These are phyloP conservation scores for Microcyclospora tardicrescens DNA, from an alignment of 2,329 filamentous ascomycete genomes.

Conservation along the genomic window DNA sequence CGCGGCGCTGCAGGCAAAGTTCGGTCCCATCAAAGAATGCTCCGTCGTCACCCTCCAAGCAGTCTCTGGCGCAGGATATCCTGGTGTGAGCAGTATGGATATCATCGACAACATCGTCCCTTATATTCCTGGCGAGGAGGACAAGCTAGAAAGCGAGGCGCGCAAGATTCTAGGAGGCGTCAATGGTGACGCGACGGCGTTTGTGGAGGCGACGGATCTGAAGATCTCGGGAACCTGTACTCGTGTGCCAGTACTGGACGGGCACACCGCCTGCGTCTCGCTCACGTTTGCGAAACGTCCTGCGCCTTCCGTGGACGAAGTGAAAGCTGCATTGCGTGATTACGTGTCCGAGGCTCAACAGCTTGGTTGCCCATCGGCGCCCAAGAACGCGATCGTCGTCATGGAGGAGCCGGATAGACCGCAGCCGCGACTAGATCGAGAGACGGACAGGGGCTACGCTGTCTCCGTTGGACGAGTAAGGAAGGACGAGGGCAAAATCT, in stretches of 20 bases:
- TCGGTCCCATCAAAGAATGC: constrained; percentile 64
- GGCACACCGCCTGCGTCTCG: constrained; percentile 89
- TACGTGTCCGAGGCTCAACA: constrained; percentile 74
- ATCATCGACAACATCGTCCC: constrained; percentile 93
- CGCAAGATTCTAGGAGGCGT: constrained; percentile 81
- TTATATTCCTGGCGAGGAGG: constrained; percentile 85
- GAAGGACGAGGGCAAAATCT: constrained; percentile 75
- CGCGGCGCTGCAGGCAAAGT: constrained; percentile 72
- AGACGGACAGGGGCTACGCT: constrained; percentile 74
- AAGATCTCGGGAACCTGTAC: constrained; percentile 81
- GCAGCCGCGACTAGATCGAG: constrained; percentile 79
- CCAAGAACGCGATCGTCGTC: constrained; percentile 66
- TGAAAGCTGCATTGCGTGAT: constrained; percentile 63
- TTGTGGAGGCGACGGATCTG: constrained; percentile 61
- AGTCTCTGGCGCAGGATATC: constrained; percentile 83
- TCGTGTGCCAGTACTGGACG: constrained; percentile 86
- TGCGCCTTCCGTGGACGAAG: constrained; percentile 59
- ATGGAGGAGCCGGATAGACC: constrained; percentile 83
- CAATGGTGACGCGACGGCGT: constrained; percentile 57
- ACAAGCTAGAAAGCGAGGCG: constrained; percentile 89
- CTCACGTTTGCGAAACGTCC: constrained; percentile 67
- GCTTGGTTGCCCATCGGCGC: constrained; percentile 78
- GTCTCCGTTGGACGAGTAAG: constrained; percentile 81
- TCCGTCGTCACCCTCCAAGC: constrained; percentile 92
- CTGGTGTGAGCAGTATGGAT: constrained; percentile 85